Evolutionary conservation across 108 stramenopile species (phyloP).

Genomic region (Skeletonema tropicum): DNA sequence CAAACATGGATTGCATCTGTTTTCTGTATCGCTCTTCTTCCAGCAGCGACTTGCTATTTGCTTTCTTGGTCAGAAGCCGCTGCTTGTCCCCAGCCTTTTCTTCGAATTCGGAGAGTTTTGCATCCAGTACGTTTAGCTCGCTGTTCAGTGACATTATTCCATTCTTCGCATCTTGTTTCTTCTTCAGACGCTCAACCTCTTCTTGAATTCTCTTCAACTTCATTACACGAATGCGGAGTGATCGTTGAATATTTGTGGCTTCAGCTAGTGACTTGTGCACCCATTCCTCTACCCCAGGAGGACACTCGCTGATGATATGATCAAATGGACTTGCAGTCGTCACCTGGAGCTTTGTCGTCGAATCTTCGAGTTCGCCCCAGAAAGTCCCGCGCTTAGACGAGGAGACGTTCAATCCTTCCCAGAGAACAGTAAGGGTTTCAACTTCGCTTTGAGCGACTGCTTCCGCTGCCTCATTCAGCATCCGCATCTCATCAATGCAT

Average conservation of each 20-base stretch:
- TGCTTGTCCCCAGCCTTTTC: constrained; percentile 72
- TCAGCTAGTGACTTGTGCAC: constrained; percentile 45
- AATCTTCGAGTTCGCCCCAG: constrained; percentile 64
- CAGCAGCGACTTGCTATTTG: constrained; percentile 60
- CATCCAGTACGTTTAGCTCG: constrained; percentile 73
- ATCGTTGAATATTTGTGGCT: constrained; percentile 43
- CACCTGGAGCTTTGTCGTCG: constrained; percentile 16
- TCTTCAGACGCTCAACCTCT: constrained; percentile 75
- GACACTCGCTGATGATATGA: constrained; percentile 16
- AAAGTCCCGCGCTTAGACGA: constrained; percentile 62
- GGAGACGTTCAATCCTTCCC: constrained; percentile 80
- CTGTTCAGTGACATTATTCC: constrained; percentile 79
- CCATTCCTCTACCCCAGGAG: constrained; percentile 68
- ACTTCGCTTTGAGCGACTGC: constrained; percentile 83
- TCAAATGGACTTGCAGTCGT: constrained; percentile 48
- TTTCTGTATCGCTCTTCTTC: constrained; percentile 84
- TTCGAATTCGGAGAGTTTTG: constrained; percentile 79
- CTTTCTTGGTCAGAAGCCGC: constrained; percentile 71
- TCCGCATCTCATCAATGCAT: constrained; percentile 81
- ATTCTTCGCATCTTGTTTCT: constrained; percentile 82
- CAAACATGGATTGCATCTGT: constrained; percentile 83
- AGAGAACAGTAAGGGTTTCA: constrained; percentile 84
- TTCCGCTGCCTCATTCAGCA: constrained; percentile 68
- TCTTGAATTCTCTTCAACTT: constrained; percentile 77
- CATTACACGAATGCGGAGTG: constrained; percentile 53